These are phyloP conservation scores for Eimeria mitis DNA, from an alignment of 169 alveolate genomes.

Conservation along the genomic window DNA sequence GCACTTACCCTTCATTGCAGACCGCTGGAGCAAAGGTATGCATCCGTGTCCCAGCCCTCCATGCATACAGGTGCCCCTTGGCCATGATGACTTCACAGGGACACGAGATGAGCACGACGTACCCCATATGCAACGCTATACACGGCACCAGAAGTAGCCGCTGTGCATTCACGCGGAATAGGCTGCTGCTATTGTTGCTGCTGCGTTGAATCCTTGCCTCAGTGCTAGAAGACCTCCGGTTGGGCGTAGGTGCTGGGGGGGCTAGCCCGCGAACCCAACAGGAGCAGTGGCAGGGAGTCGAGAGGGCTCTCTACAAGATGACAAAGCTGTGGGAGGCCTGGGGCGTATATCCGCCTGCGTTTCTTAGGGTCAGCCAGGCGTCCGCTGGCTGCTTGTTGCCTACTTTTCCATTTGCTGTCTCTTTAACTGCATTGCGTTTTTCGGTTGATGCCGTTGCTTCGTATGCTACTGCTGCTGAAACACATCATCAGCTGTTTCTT, in stretches of 20 bases:
- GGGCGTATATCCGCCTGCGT: constrained; percentile 69
- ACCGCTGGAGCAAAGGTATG: constrained; percentile 83
- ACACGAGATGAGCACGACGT: background rate
- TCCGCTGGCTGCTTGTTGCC: background rate
- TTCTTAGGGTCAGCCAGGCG: constrained; percentile 46
- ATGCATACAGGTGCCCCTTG: background rate
- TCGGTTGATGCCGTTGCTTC: background rate
- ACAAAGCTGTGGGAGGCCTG: constrained; percentile 74
- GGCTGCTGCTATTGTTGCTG: constrained; percentile 6
- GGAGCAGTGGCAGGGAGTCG: constrained; percentile 76
- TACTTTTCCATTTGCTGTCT: background rate
- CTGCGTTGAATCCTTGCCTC: constrained; percentile 12
- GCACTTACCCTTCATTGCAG: constrained; percentile 84
- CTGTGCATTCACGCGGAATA: background rate
- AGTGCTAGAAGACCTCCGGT: constrained; percentile 67
- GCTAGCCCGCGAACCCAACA: constrained; percentile 61
- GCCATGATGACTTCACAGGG: background rate
- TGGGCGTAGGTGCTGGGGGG: constrained; percentile 71
- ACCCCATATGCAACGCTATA: background rate
- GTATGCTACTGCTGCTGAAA: background rate
- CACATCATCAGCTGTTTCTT: background rate
- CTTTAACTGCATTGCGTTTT: background rate
- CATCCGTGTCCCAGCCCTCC: background rate
- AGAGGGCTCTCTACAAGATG: constrained; percentile 75
- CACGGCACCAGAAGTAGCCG: background rate